Evolutionary conservation across 2,329 filamentous ascomycete genomes (phyloP).

Genomic region (Byssochlamys sp.): DNA sequence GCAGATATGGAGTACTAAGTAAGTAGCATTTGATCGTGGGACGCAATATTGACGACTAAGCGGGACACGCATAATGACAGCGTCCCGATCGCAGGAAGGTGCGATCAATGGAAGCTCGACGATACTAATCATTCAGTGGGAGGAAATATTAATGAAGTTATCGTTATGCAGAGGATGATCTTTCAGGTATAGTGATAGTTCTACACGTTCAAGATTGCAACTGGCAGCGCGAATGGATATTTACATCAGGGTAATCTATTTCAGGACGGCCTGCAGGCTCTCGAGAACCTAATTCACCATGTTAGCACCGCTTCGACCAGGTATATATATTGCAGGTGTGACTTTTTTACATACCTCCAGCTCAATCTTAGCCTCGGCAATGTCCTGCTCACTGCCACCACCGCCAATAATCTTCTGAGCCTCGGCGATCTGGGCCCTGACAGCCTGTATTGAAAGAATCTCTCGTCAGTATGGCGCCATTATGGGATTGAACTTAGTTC

Average conservation of each 20-base stretch:
- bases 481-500: not conserved
- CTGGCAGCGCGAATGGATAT: slow-evolving; percentile 22
- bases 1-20: not conserved
- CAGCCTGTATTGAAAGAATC: slow-evolving; percentile 42
- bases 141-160: not conserved
- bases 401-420: slow-evolving; percentile 90
- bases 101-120: not conserved
- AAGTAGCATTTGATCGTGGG: not conserved
- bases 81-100: not conserved
- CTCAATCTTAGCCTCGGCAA: slow-evolving; percentile 98
- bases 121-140: not conserved
- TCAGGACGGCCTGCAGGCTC: slow-evolving; percentile 40
- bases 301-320: slow-evolving; percentile 6
- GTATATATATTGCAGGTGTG: slow-evolving; percentile 2
- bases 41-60: not conserved
- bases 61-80: not conserved
- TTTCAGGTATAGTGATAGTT: slow-evolving; percentile 19
- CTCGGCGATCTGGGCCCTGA: slow-evolving; percentile 82
- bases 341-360: slow-evolving; percentile 61
- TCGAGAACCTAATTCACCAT: slow-evolving; percentile 35
- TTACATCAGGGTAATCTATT: slow-evolving; percentile 35
- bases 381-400: slow-evolving; percentile 87
- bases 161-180: not conserved
- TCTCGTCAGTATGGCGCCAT: slow-evolving; percentile 4
- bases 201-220: slow-evolving; percentile 27